Base-by-base conservation (phyloP, 2,329 filamentous ascomycete species). In the Sclerotinia trifoliorum region DNA sequence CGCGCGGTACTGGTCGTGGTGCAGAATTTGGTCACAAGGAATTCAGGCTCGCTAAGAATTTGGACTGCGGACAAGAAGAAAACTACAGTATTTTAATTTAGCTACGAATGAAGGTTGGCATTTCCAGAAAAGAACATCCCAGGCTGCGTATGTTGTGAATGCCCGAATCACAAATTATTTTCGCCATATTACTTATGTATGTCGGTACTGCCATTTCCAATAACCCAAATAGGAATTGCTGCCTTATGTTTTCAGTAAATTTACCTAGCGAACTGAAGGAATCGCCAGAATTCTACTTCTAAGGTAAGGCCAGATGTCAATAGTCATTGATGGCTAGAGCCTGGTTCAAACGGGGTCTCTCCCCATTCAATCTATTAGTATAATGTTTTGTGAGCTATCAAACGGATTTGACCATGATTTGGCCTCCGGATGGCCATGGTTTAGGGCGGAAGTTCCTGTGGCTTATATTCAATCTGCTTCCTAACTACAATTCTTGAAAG, bases 1-100 rank as follows among this genome's bases (percentile, higher is more conserved):
- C 57, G 57, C 42, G 57, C 57, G 57, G 17, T n/a, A 46, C 19
- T 60, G 39, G 24, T 24, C 55, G 42, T 39, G 32, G 55, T 42
- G 29, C n/a, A 39, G 11, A 17, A 8, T 32, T 42, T 57, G 55
- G 55, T 24, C 55, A 32, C 17, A 17, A 60, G 57, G 57, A 60
- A 46, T n/a, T 5, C 5, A 60, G 19, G 57, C 46, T 46, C 24
- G 42, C 42, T 46, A 46, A 10, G 11, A 56, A 5, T n/a, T 11
- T 5, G 11, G 21, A n/a, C 6, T 2, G 7, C 21, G 11, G 19
- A n/a, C 10, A 55, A 13, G 5, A 35, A 1, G 11, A 39, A 17
- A 24, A 5, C 17, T n/a, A 39, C 35, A 39, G 6, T n/a, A 24
- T 13, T 11, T 17, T 24, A n/a, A 1, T n/a, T 57, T 17, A 39